Conservation (phyloP, 2,329 filamentous ascomycete genomes). For the Aspergillus sp. region DNA sequence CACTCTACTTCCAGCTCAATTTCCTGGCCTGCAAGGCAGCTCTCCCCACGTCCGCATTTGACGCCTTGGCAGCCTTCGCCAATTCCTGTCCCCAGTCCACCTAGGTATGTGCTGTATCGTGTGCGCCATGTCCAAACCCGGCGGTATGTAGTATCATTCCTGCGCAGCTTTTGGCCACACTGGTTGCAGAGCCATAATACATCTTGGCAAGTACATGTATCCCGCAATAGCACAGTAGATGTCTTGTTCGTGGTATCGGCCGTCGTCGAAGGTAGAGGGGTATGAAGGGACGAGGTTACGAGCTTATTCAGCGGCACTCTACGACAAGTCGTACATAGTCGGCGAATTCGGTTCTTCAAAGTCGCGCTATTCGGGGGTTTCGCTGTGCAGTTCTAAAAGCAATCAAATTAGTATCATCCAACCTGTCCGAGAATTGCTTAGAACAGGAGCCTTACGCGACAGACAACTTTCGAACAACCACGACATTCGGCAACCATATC, state of each 20-base stretch:
- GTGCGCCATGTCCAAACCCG: conserved; percentile 87
- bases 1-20: conserved; percentile 84
- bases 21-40: conserved; percentile 73
- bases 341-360: conserved; percentile 73
- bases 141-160: conserved; percentile 58
- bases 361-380: conserved; percentile 71
- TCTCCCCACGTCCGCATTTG: conserved; percentile 75
- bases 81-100: conserved; percentile 81
- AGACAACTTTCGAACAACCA: conserved; percentile 73
- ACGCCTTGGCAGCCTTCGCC: conserved; percentile 87
- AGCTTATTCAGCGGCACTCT: conserved; percentile 61
- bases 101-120: conserved; percentile 74
- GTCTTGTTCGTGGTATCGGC: conserved; percentile 44
- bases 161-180: conserved; percentile 70
- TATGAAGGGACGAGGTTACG: conserved; percentile 33
- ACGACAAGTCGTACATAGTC: conserved; percentile 74
- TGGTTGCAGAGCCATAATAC: conserved; percentile 80
- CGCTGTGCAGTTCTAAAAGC: conserved; percentile 76
- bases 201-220: conserved; percentile 58
- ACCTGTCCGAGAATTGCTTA: conserved; percentile 3
- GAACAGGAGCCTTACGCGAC: conserved; percentile 62
- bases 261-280: conserved; percentile 2
- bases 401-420: not conserved
- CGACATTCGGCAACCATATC: conserved; percentile 85
- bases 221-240: conserved; percentile 49